Base-by-base conservation (phyloP, 768 basidiomycete species). In the Kwoniella botswanensis region DNA sequence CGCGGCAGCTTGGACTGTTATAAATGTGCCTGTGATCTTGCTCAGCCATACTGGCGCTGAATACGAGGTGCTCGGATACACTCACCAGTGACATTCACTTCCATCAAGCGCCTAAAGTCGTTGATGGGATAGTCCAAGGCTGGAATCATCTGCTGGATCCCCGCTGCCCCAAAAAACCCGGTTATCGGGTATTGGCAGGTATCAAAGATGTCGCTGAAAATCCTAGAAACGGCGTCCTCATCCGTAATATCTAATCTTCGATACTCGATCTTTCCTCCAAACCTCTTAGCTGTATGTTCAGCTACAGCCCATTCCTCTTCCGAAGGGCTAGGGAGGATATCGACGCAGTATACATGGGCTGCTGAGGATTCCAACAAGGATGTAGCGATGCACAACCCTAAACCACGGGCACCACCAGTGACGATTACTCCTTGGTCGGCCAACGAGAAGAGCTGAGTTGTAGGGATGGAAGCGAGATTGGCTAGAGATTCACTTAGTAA, bases 391-490 rank as follows among this genome's bases (percentile, higher is more conserved):
- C 69, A 70, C 12, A 82, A 67, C 41, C 80, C 80, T 1, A 81
- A 70, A 60, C 80, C 80, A 7, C 80, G 73, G 1, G 70, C 80
- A 0, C 72, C 80, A 6, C 80, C 80, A 5, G 80, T 82, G 53
- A 79, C 74, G 54, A 82, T 72, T 22, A 78, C 66, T 12, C 68
- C 73, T 15, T 72, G 75, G 52, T 63, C 42, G 1, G 66, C 44
- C 50, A 82, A 76, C 9, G 66, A 67, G 75, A 79, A 79, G 22
- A 82, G 75, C 46, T 70, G 60, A 10, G 65, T 63, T 2, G 70
- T 67, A 18, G 70, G 43, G 13, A 57, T 69, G 7, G 35, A 21
- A 12, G 71, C 75, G 22, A 71, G 71, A 5, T 46, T 46, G 44
- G 44, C 44, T 46, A 10, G 44, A 46, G 2, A 46, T 26, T 26